Evolutionary conservation across 129 eudicot species (phyloP).

Genomic region (Flaveria bidentis): DNA sequence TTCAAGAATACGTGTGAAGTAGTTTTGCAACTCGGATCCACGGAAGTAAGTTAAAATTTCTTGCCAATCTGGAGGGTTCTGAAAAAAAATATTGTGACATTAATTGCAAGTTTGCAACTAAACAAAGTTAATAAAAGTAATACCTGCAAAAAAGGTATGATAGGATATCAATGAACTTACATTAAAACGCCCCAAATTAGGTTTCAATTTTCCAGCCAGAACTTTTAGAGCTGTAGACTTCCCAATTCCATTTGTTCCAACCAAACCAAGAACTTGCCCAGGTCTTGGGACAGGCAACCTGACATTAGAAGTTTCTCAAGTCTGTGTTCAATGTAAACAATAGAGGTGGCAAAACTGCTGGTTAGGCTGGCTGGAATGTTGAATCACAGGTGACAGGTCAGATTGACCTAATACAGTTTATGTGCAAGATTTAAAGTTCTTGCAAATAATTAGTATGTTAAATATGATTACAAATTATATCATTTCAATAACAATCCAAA

Average conservation of each 20-base stretch:
- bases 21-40: slow-evolving; percentile 95
- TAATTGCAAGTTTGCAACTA: neutral
- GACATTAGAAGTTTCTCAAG: slow-evolving; percentile 24
- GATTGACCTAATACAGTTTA: neutral
- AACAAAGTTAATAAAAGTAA: neutral
- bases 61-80: slow-evolving; percentile 99
- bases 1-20: slow-evolving; percentile 91
- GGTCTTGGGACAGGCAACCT: slow-evolving; percentile 97
- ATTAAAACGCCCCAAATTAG: slow-evolving; percentile 79
- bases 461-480: neutral
- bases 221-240: slow-evolving; percentile 85
- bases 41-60: slow-evolving; percentile 90
- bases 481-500: neutral
- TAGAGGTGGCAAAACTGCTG: neutral
- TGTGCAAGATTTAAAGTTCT: neutral
- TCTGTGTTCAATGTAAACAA: slow-evolving; percentile 16
- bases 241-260: slow-evolving; percentile 89
- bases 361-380: neutral
- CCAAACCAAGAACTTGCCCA: slow-evolving; percentile 96
- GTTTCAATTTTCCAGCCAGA: slow-evolving; percentile 81
- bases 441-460: neutral
- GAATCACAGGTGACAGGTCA: neutral
- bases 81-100: slow-evolving; percentile 38
- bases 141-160: neutral
- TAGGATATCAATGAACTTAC: slow-evolving; percentile 35